Conservation (phyloP, 805 yeast genomes). For the Lachancea kluyveri region DNA sequence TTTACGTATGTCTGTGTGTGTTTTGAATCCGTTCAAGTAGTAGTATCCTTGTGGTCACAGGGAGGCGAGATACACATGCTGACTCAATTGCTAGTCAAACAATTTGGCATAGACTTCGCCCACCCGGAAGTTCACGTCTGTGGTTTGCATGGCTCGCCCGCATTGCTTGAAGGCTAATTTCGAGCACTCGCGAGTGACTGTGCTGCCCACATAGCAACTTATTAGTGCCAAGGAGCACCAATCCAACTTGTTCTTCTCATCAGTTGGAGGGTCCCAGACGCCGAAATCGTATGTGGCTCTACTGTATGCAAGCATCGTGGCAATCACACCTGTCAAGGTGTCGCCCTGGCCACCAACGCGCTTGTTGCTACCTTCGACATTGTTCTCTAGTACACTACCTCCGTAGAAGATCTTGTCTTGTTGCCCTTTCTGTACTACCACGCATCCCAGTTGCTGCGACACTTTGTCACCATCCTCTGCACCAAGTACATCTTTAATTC, state of each 20-base stretch:
- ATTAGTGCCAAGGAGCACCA: slow-evolving; percentile 35
- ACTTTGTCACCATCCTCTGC: slow-evolving; percentile 27
- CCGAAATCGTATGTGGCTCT: slow-evolving; percentile 50
- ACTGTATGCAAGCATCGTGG: slow-evolving; percentile 78
- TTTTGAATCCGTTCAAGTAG: no score
- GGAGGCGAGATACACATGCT: no score
- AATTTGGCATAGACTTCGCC: slow-evolving; percentile 46
- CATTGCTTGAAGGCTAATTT: slow-evolving; percentile 54
- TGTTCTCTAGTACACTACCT: slow-evolving; percentile 36
- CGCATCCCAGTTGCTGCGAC: slow-evolving; percentile 22
- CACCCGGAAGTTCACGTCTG: slow-evolving; percentile 66
- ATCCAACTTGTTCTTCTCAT: slow-evolving; percentile 27
- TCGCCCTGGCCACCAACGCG: slow-evolving; percentile 98
- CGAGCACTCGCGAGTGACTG: slow-evolving; percentile 61
- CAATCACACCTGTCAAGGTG: slow-evolving; percentile 79
- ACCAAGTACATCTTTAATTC: slow-evolving; percentile 51
- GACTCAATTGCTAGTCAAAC: not conserved
- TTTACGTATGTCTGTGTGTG: no score
- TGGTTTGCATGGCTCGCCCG: slow-evolving; percentile 80
- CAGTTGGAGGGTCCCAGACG: slow-evolving; percentile 48
- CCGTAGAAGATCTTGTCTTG: slow-evolving; percentile 48
- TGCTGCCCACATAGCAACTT: slow-evolving; percentile 68
- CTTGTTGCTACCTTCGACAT: slow-evolving; percentile 57
- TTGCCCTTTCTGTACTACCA: slow-evolving; percentile 60
- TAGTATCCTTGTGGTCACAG: no score